A percentile compares a stretch with the other conserved stretches of the same genome.
These are phyloP conservation scores for Pyrenochaeta sp. DNA, from an alignment of 2,329 filamentous ascomycete species.

Conservation along the genomic window DNA sequence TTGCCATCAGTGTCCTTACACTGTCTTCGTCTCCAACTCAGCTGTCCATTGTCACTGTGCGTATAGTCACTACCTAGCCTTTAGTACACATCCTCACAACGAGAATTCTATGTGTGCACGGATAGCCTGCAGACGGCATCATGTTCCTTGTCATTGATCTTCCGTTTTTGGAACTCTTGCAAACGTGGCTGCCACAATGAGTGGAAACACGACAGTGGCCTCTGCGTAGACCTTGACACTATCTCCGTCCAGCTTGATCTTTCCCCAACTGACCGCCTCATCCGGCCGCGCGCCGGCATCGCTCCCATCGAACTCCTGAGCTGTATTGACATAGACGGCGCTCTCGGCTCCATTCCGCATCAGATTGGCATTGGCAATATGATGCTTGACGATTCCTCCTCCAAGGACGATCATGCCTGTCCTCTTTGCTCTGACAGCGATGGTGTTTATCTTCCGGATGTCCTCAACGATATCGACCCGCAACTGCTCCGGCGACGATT, in stretches of 20 bases:
- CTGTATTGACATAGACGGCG: slow-evolving; percentile 97
- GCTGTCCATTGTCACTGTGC: background rate
- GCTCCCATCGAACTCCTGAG: slow-evolving; percentile 95
- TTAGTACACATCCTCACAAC: background rate
- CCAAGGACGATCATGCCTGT: slow-evolving; percentile 96
- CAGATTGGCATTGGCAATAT: slow-evolving; percentile 95
- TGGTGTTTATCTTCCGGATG: slow-evolving; percentile 90
- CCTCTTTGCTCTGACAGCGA: slow-evolving; percentile 84
- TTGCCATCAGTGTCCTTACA: background rate
- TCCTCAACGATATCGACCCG: slow-evolving; percentile 93
- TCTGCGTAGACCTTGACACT: slow-evolving; percentile 84
- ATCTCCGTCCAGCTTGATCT: slow-evolving; percentile 89
- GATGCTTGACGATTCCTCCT: slow-evolving; percentile 95
- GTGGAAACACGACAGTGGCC: slow-evolving; percentile 71
- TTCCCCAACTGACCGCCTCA: slow-evolving; percentile 98
- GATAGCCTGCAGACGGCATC: background rate
- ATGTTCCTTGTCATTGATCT: background rate
- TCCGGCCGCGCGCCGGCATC: slow-evolving; percentile 95
- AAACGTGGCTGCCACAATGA: slow-evolving; percentile 73
- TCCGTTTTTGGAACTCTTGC: slow-evolving; percentile 49
- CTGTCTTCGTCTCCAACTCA: background rate
- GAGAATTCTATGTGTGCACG: background rate
- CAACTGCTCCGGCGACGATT: slow-evolving; percentile 80
- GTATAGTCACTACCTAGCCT: background rate
- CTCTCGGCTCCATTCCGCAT: slow-evolving; percentile 98